Base-by-base conservation (phyloP, 225 moss, liverwort and hornwort genomes). In the Antitrichia curtipendula region DNA sequence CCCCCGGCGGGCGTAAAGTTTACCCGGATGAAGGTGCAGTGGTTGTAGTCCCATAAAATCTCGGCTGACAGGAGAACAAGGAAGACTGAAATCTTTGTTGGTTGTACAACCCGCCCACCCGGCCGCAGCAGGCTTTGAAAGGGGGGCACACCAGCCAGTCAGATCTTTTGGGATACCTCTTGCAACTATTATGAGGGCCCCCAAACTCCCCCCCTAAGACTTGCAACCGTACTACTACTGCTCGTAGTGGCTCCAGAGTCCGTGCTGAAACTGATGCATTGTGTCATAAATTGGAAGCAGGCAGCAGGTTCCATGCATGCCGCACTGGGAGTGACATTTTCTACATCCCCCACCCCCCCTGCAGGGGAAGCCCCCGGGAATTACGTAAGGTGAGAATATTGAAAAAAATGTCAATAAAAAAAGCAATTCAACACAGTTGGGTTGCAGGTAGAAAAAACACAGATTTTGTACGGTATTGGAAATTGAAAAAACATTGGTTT, bases 81-180 rank as follows among this genome's bases (percentile, higher is more conserved):
- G 10, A 41, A 81, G 77, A 50, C 87, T 87, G 73, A 72, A 89
- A 91, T 91, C 91, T 75, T 85, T 89, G 89, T 87, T 91, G 25
- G 87, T 65, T 85, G 91, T 91, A 87, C 89, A 68, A 40, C 10
- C 5, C 6, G n/a, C n/a, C n/a, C n/a, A n/a, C 45, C 38, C 7
- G 24, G 49, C 38, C 16, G 0, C 17, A n/a, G 7, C 53, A 86
- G 90, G 75, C 73, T 74, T 89, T 81, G 75, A 40, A 75, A 34
- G 58, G 16, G 17, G 74, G 81, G 64, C 21, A n/a, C 2, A n/a
- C 2, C 47, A 73, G 13, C 38, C 75, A 82, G 66, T 75, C 86
- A 66, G 49, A 86, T 82, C 86, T 82, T 89, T 86, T 64, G 21
- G 86, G 89, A 86, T 81, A 13, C 89, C 85, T 66, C 49, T 81